These are phyloP conservation scores for Phytophthora colocasiae DNA, from an alignment of 352 stramenopile species.

Conservation along the genomic window DNA sequence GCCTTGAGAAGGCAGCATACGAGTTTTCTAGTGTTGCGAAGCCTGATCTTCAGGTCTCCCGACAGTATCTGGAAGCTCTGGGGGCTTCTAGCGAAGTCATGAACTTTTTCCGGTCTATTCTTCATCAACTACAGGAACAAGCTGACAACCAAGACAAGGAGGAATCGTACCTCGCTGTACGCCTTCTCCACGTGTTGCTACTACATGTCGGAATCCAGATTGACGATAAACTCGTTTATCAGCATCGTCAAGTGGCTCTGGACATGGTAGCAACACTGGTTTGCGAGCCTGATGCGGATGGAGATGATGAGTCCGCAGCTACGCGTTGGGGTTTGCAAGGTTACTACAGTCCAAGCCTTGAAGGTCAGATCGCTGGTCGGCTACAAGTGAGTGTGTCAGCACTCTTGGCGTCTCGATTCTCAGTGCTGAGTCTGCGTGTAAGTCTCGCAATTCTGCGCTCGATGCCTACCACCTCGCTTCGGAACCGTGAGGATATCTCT, in stretches of 20 bases:
- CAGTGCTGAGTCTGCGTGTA: constrained; percentile 37
- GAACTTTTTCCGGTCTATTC: constrained; percentile 26
- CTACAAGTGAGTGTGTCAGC: constrained; percentile 37
- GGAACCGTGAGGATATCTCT: constrained; percentile 38
- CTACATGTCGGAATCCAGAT: constrained; percentile 55
- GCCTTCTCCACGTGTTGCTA: constrained; percentile 51
- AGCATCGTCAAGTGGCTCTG: constrained; percentile 42
- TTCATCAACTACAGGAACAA: constrained; percentile 37
- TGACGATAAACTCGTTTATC: constrained; percentile 38
- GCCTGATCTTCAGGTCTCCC: constrained; percentile 17
- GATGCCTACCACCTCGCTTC: constrained; percentile 26
- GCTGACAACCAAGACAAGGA: constrained; percentile 26
- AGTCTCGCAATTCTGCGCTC: constrained; percentile 53
- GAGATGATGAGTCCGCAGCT: constrained; percentile 28
- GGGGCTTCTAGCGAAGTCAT: constrained; percentile 32
- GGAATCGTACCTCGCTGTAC: constrained; percentile 37
- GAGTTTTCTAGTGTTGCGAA: constrained; percentile 16
- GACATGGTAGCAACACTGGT: constrained; percentile 31
- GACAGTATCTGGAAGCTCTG: constrained; percentile 37
- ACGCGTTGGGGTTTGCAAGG: constrained; percentile 36
- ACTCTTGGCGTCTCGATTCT: constrained; percentile 44
- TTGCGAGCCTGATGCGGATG: constrained; percentile 9
- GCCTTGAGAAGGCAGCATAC: constrained; percentile 35
- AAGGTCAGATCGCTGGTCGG: constrained; percentile 15
- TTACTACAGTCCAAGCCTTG: constrained; percentile 35